These are phyloP conservation scores for Trichosporon ovoides DNA, from an alignment of 1,284 basidiomycete genomes.

Conservation along the genomic window DNA sequence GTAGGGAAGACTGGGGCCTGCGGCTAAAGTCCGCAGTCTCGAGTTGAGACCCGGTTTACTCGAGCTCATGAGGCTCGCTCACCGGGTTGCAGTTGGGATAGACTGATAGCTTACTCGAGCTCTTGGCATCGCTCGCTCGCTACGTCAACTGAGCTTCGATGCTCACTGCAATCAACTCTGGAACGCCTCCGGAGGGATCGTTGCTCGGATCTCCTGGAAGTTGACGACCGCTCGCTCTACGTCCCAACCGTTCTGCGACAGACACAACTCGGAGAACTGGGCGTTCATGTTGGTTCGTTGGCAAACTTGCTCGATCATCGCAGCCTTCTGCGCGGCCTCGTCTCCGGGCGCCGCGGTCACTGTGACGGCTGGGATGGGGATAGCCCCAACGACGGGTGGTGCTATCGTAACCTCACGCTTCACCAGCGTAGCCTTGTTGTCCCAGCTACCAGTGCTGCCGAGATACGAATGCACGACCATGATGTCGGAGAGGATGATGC, in stretches of 20 bases:
- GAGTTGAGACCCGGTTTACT: neutral
- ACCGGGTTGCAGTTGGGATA: conserved; percentile 4
- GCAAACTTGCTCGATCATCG: conserved; percentile 58
- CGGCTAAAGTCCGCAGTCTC: neutral
- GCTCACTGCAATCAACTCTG: neutral
- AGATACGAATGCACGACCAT: conserved; percentile 78
- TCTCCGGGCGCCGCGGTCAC: conserved; percentile 12
- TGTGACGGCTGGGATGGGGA: conserved; percentile 18
- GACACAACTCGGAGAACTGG: conserved; percentile 70
- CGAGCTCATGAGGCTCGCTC: conserved; percentile 4
- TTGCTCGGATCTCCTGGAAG: conserved; percentile 59
- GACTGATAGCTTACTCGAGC: conserved; percentile 3
- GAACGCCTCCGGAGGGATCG: conserved; percentile 38
- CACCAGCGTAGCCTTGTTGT: conserved; percentile 29
- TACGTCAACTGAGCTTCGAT: neutral
- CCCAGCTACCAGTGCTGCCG: conserved; percentile 62
- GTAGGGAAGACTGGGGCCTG: neutral
- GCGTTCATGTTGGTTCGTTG: conserved; percentile 68
- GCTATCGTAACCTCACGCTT: conserved; percentile 42
- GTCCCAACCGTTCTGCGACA: conserved; percentile 75
- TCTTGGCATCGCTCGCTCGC: neutral
- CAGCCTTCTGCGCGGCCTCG: conserved; percentile 21
- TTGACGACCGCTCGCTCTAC: conserved; percentile 67
- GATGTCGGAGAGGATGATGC: conserved; percentile 82
- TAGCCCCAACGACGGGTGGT: conserved; percentile 16